A percentile compares a stretch with the other conserved stretches of the same genome.
Evolutionary conservation across 345 rosid genomes (phyloP).

Genomic region (Microcos paniculata): DNA sequence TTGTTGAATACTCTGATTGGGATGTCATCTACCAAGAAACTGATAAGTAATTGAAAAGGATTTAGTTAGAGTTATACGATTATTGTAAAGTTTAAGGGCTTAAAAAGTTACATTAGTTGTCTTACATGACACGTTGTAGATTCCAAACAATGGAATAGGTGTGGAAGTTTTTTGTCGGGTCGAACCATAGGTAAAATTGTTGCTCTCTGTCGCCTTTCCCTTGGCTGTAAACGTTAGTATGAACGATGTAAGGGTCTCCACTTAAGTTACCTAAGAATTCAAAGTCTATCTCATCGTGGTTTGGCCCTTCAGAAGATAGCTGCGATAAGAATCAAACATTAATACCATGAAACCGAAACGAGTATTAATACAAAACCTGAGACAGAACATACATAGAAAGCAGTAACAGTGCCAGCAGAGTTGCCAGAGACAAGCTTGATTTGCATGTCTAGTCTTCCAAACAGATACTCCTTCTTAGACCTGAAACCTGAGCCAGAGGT

Average conservation of each 20-base stretch:
- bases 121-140: conserved; percentile 50
- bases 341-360: background rate
- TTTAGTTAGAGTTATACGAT: background rate
- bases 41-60: conserved; percentile 12
- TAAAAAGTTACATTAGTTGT: background rate
- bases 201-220: conserved; percentile 65
- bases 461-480: conserved; percentile 25
- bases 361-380: background rate
- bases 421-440: conserved; percentile 30
- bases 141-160: conserved; percentile 66
- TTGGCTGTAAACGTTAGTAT: conserved; percentile 60
- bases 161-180: conserved; percentile 61
- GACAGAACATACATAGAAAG: conserved; percentile 22
- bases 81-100: background rate
- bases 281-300: conserved; percentile 69
- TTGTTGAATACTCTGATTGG: conserved; percentile 63
- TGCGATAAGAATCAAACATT: conserved; percentile 18
- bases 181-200: conserved; percentile 64
- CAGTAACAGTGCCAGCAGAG: conserved; percentile 37
- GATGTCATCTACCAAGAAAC: conserved; percentile 52
- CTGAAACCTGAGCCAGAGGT: conserved; percentile 27
- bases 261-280: conserved; percentile 64
- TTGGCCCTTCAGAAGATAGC: conserved; percentile 46
- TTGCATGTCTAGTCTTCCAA: conserved; percentile 25
- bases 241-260: conserved; percentile 61